Evolutionary conservation across 495 filamentous ascomycete species (phyloP).

Genomic region (Penicillium alfredii): DNA sequence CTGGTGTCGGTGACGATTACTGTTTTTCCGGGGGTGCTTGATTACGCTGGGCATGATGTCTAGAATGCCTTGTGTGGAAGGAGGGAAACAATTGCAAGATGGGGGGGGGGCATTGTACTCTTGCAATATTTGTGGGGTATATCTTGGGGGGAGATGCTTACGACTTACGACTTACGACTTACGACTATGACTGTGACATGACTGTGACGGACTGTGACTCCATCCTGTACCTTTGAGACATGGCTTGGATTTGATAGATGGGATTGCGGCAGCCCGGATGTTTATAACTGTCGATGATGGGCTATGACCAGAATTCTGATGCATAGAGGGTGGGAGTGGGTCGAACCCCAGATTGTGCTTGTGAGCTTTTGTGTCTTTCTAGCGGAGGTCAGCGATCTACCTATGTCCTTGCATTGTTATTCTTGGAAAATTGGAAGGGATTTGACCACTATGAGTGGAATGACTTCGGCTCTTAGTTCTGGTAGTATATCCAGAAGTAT

Average conservation of each 20-base stretch:
- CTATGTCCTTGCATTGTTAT: no score
- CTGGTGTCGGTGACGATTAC: conserved; percentile 12
- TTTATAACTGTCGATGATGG: no score
- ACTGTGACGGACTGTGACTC: no score
- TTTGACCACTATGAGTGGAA: no score
- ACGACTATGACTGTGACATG: conserved; percentile 6
- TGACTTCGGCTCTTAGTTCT: no score
- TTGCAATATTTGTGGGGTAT: neutral
- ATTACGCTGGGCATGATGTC: conserved; percentile 1
- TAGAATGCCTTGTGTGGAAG: neutral
- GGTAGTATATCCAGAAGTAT: no score
- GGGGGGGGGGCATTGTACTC: neutral
- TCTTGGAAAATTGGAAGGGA: no score
- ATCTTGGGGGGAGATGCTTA: neutral
- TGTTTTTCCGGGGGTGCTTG: neutral
- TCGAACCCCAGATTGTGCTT: neutral
- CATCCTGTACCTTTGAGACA: no score
- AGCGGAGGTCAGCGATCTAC: neutral
- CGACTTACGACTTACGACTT: conserved; percentile 5
- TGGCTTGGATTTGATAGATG: no score
- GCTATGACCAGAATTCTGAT: neutral
- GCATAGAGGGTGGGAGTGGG: neutral
- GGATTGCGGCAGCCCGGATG: no score
- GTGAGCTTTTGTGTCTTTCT: neutral
- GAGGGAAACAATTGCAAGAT: neutral